Evolutionary conservation across 495 filamentous ascomycete genomes (phyloP).

Genomic region (Penicillium chermesinum): DNA sequence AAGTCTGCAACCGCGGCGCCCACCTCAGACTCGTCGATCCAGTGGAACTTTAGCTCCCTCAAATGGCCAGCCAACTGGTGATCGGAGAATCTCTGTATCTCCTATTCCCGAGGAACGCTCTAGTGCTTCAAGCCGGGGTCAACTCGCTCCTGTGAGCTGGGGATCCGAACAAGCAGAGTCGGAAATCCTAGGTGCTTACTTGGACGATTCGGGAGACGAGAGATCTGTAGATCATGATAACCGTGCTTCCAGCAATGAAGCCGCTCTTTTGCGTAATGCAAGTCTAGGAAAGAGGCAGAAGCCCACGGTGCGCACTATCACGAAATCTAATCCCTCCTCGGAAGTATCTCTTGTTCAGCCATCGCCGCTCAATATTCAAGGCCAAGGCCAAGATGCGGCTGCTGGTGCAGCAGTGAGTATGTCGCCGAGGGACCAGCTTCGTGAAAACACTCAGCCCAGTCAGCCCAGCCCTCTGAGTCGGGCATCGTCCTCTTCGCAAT

Average conservation of each 20-base stretch:
- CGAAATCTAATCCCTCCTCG: slow-evolving; percentile 30
- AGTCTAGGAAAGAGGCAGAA: slow-evolving; percentile 71
- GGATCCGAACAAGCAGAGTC: slow-evolving; percentile 48
- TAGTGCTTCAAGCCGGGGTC: slow-evolving; percentile 29
- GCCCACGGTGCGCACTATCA: slow-evolving; percentile 64
- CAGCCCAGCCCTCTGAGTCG: slow-evolving; percentile 18
- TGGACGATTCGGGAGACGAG: slow-evolving; percentile 29
- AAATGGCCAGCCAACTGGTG: slow-evolving; percentile 15
- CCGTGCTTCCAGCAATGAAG: slow-evolving; percentile 47
- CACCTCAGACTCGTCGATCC: slow-evolving; percentile 8
- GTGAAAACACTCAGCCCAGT: background rate
- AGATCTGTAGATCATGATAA: slow-evolving; percentile 28
- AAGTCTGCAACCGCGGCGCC: slow-evolving; percentile 2
- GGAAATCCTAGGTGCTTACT: slow-evolving; percentile 39
- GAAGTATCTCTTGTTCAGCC: slow-evolving; percentile 5
- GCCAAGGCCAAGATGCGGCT: background rate
- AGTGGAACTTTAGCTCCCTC: slow-evolving; percentile 27
- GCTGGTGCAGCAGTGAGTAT: background rate
- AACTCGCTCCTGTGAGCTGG: slow-evolving; percentile 69
- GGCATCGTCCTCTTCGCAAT: slow-evolving; percentile 25
- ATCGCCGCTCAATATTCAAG: background rate
- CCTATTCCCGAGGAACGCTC: slow-evolving; percentile 82
- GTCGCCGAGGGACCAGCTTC: background rate
- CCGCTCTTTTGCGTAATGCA: slow-evolving; percentile 66
- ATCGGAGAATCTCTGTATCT: slow-evolving; percentile 68